Conservation (phyloP, 805 yeast species). For the Wickerhamiella vanderwaltii region DNA sequence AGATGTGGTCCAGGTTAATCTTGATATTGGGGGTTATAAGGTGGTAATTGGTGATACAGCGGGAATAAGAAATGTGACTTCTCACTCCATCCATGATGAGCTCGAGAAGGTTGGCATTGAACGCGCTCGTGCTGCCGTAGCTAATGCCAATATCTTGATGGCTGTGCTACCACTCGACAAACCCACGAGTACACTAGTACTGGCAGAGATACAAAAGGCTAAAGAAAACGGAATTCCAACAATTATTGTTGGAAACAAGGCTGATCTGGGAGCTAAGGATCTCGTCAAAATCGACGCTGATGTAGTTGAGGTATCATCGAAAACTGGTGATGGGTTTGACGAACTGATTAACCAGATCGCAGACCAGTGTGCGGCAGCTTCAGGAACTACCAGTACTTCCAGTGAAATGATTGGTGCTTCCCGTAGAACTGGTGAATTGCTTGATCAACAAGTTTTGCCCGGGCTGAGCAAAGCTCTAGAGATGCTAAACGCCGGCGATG, state of each 20-base stretch:
- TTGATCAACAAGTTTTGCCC: conserved; percentile 60
- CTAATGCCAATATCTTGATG: conserved; percentile 54
- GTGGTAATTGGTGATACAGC: conserved; percentile 86
- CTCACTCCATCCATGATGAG: conserved; percentile 29
- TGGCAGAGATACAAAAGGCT: conserved; percentile 15
- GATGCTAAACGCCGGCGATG: conserved; percentile 37
- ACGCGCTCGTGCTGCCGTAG: conserved; percentile 53
- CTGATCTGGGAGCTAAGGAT: conserved; percentile 18
- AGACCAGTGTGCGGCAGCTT: conserved; percentile 35
- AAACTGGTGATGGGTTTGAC: conserved; percentile 42
- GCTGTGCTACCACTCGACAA: conserved; percentile 40
- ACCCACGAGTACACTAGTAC: conserved; percentile 11
- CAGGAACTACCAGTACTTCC: conserved; percentile 32
- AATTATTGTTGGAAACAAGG: conserved; percentile 27
- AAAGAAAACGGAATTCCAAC: conserved; percentile 18
- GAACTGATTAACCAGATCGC: conserved; percentile 35
- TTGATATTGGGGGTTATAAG: conserved; percentile 76
- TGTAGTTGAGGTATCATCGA: conserved; percentile 44
- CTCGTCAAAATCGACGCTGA: not conserved
- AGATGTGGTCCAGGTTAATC: conserved; percentile 68
- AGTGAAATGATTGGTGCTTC: conserved; percentile 64
- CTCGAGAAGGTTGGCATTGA: conserved; percentile 74
- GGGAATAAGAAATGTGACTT: conserved; percentile 45
- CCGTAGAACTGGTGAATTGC: conserved; percentile 58
- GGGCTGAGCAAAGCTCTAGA: conserved; percentile 42